phyloP scores from a whole-genome alignment of 371 early-diverging fungal species.

The Globomyces sp. region DNA sequence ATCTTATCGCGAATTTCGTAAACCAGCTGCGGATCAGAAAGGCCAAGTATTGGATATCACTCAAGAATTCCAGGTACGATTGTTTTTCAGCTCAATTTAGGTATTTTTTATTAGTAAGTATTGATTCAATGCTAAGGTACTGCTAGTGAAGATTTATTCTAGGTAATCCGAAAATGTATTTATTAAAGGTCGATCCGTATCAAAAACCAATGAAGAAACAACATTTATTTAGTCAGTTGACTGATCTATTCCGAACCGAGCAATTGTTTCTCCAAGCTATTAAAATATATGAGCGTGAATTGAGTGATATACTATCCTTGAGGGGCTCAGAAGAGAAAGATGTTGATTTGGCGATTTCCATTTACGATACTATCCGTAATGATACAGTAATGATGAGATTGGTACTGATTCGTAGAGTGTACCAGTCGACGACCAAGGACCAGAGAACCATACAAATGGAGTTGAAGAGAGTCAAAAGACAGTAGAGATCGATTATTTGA shows the following conservation, averaged over 20 bases:
- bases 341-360: constrained; percentile 42
- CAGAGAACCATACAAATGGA: constrained; percentile 40
- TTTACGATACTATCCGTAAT: constrained; percentile 56
- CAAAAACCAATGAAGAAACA: constrained; percentile 49
- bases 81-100: not conserved
- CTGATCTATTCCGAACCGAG: constrained; percentile 40
- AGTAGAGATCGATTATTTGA: constrained; percentile 52
- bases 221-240: constrained; percentile 47
- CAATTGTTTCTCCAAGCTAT: constrained; percentile 45
- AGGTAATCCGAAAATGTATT: too few relatives aligned
- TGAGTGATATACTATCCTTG: constrained; percentile 46
- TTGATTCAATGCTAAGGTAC: too few relatives aligned
- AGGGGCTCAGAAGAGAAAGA: constrained; percentile 47
- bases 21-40: constrained; percentile 52
- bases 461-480: constrained; percentile 51
- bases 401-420: constrained; percentile 31
- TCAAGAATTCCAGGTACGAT: not conserved
- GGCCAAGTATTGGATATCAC: constrained; percentile 26
- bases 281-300: constrained; percentile 46
- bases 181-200: constrained; percentile 41
- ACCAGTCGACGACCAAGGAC: constrained; percentile 43
- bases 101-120: too few relatives aligned
- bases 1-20: constrained; percentile 48
- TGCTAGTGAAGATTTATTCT: not conserved
- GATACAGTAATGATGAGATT: constrained; percentile 24